Base-by-base conservation (phyloP, 768 basidiomycete species). In the Xerocomellus amylosporus region DNA sequence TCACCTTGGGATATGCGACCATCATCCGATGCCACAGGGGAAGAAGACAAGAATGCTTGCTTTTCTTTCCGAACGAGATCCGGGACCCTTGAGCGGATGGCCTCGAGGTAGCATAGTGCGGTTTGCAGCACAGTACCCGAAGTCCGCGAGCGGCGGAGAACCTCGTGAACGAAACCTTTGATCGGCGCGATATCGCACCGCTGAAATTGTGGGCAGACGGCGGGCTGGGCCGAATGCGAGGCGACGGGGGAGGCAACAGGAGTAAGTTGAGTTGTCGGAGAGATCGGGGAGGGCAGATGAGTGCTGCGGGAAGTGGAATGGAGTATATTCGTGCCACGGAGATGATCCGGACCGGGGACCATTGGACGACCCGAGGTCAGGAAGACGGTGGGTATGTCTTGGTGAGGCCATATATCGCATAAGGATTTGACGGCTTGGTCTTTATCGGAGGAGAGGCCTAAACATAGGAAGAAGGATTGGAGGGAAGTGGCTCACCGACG, bases 41-140 rank as follows among this genome's bases (percentile, higher is more conserved):
- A 69, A 44, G 73, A 68, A 54, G 74, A 62, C 5, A 75, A 74
- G 46, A 78, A 64, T 30, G 79, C 78, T 19, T 67, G 61, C 55
- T 75, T 77, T 50, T 87, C 85, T 58, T 76, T 72, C 1, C 60
- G 71, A 45, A 82, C 74, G 10, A 91, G 74, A 43, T 85, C 83
- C 1, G 88, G 84, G 13, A 94, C 73, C 66, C 82, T 86, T 26
- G 75, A 66, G 6, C 90, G 85, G n/a, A 92, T 79, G 5, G 88
- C 90, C 69, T 93, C 90, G 13, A 95, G 74, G 66, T 94, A 95
- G 67, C 93, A 92, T 0, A 93, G 73, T 0, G 93, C 93, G 0
- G 91, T 89, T 67, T 95, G 92, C 8, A 96, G 78, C 4, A 93
- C 89, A 41, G 80, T 83, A 40, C 86, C 88, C 5, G 90, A 88